Evolutionary conservation across 805 yeast genomes (phyloP).

Genomic region (Yamadazyma olivae): DNA sequence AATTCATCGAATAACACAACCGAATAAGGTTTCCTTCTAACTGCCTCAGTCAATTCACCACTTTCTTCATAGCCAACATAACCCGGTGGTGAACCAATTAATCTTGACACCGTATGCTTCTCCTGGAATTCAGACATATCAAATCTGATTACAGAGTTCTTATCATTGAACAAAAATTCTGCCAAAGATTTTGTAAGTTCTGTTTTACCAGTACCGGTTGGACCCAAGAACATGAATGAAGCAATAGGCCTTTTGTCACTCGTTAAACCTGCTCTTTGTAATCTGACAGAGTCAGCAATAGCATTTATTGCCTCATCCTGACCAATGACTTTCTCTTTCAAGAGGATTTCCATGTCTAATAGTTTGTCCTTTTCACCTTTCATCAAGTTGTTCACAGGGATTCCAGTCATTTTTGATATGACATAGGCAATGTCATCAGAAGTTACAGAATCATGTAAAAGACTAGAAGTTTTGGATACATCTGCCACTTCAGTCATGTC

Average conservation of each 20-base stretch:
- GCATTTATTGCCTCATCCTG: slow-evolving; percentile 93
- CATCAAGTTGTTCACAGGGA: slow-evolving; percentile 86
- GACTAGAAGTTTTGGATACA: slow-evolving; percentile 19
- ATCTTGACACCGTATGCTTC: slow-evolving; percentile 82
- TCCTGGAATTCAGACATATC: slow-evolving; percentile 99
- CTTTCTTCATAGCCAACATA: slow-evolving; percentile 95
- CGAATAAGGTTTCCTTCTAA: slow-evolving; percentile 90
- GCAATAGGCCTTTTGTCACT: slow-evolving; percentile 95
- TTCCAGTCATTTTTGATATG: slow-evolving; percentile 91
- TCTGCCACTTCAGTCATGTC: slow-evolving; percentile 36
- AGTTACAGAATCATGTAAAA: slow-evolving; percentile 89
- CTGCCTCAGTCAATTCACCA: slow-evolving; percentile 96
- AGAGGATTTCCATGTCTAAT: slow-evolving; percentile 77
- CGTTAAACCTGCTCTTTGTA: slow-evolving; percentile 95
- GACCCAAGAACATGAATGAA: slow-evolving; percentile 93
- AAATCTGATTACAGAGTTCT: slow-evolving; percentile 80
- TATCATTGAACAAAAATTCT: slow-evolving; percentile 87
- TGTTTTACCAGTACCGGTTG: slow-evolving; percentile 98
- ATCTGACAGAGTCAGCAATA: slow-evolving; percentile 88
- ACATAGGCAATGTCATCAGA: slow-evolving; percentile 93
- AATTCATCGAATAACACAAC: slow-evolving; percentile 93
- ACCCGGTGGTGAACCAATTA: slow-evolving; percentile 98
- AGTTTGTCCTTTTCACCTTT: slow-evolving; percentile 93
- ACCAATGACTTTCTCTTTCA: slow-evolving; percentile 81
- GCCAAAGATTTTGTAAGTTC: slow-evolving; percentile 92